phyloP scores from a whole-genome alignment of 2,329 filamentous ascomycete species.

The Macrophomina phaseolina region DNA sequence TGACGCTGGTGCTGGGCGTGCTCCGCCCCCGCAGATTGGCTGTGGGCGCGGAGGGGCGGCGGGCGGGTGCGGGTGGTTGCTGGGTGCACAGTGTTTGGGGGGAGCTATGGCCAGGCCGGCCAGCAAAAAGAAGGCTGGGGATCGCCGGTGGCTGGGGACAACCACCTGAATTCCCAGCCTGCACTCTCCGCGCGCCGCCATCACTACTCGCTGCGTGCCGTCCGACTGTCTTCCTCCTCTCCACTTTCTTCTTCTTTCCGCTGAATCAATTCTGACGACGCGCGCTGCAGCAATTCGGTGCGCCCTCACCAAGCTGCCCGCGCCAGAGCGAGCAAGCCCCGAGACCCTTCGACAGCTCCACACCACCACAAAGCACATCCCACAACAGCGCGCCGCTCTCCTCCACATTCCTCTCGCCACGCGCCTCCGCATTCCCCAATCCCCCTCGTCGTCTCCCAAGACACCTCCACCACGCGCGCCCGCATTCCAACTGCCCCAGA shows the following conservation, averaged over 20 bases:
- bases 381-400: background rate
- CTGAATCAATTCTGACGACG: constrained; percentile 3
- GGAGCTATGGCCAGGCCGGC: background rate
- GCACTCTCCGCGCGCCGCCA: constrained; percentile 15
- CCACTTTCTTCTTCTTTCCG: constrained; percentile 21
- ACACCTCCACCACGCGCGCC: background rate
- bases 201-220: constrained; percentile 21
- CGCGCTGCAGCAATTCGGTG: background rate
- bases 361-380: background rate
- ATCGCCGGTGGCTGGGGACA: constrained; percentile 22
- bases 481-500: constrained; percentile 1
- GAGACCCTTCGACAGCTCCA: background rate
- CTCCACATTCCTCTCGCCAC: background rate
- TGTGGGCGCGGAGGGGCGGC: background rate
- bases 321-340: constrained; percentile 1
- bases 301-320: background rate
- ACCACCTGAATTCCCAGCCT: constrained; percentile 25
- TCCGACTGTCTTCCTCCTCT: constrained; percentile 16
- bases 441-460: background rate
- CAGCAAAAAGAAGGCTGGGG: constrained; percentile 9
- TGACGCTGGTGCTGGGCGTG: constrained; percentile 9
- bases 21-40: constrained; percentile 22
- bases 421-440: background rate
- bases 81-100: constrained; percentile 17
- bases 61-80: constrained; percentile 12